A percentile compares a stretch with the other conserved stretches of the same genome.
These are phyloP conservation scores for Oryza punctata DNA, from an alignment of 176 grass and related monocot species.

Conservation along the genomic window DNA sequence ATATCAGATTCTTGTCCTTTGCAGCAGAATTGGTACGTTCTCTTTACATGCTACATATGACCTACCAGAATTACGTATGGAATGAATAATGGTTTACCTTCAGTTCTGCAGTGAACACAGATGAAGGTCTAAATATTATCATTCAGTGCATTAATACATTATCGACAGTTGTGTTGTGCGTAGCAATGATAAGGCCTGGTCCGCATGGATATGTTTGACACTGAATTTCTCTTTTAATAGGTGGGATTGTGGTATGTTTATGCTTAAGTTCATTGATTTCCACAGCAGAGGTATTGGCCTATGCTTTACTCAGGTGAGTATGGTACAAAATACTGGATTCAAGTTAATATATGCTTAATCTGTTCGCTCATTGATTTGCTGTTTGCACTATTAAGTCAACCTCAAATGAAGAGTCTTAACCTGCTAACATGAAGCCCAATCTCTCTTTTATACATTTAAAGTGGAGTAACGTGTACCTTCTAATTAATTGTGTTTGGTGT, in stretches of 20 bases:
- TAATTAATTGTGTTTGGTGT: background rate
- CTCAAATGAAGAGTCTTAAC: slow-evolving; percentile 9
- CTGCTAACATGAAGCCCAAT: slow-evolving; percentile 17
- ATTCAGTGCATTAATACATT: background rate
- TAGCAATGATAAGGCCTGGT: background rate
- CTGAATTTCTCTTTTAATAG: slow-evolving; percentile 41
- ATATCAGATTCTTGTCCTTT: slow-evolving; percentile 36
- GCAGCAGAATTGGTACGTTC: slow-evolving; percentile 66
- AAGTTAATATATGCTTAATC: slow-evolving; percentile 18
- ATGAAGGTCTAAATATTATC: slow-evolving; percentile 22
- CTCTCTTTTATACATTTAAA: background rate
- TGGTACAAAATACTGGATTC: slow-evolving; percentile 15
- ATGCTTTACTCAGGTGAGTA: slow-evolving; percentile 69
- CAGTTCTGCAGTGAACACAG: background rate
- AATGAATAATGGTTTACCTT: no score
- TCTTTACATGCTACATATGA: background rate
- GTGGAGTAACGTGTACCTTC: background rate
- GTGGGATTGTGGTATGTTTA: slow-evolving; percentile 93
- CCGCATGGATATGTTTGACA: slow-evolving; percentile 12
- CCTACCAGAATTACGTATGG: slow-evolving; percentile 20
- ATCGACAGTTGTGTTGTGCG: slow-evolving; percentile 7
- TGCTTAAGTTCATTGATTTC: slow-evolving; percentile 88
- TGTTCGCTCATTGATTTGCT: background rate
- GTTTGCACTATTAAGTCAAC: background rate
- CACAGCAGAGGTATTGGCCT: slow-evolving; percentile 61